Conservation (phyloP, 331 rosid genomes). For the Quercus lobata region DNA sequence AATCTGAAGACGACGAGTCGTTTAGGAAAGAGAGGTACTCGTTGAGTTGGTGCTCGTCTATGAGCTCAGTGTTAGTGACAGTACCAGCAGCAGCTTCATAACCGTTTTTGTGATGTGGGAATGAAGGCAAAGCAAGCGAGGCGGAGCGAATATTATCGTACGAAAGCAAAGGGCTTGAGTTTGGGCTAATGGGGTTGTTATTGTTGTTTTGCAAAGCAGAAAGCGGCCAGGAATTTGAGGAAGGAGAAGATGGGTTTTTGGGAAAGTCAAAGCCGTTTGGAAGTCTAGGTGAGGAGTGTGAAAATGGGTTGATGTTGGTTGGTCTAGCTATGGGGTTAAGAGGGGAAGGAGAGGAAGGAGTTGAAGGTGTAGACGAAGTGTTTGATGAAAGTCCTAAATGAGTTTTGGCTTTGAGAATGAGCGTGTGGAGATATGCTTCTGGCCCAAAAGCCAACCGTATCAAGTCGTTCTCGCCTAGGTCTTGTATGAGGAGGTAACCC, state of each 20-base stretch:
- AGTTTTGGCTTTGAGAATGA: slow-evolving; percentile 35
- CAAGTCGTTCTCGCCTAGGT: slow-evolving; percentile 39
- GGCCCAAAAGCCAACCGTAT: slow-evolving; percentile 41
- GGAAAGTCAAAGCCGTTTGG: slow-evolving; percentile 57
- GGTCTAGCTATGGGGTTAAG: slow-evolving; percentile 72
- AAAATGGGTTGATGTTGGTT: slow-evolving; percentile 46
- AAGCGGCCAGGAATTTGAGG: slow-evolving; percentile 49
- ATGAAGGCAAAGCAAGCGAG: slow-evolving; percentile 29
- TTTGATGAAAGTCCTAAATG: slow-evolving; percentile 40
- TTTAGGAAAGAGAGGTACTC: slow-evolving; percentile 66
- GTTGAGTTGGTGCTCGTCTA: slow-evolving; percentile 66
- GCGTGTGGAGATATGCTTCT: slow-evolving; percentile 33
- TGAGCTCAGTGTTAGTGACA: slow-evolving; percentile 30
- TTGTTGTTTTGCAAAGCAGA: slow-evolving; percentile 52
- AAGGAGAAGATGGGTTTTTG: slow-evolving; percentile 55
- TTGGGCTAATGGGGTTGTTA: slow-evolving; percentile 69
- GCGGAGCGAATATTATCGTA: slow-evolving; percentile 49
- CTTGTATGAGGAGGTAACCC: slow-evolving; percentile 51
- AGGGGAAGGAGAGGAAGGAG: slow-evolving; percentile 52
- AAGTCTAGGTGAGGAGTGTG: slow-evolving; percentile 56
- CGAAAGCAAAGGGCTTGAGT: slow-evolving; percentile 57
- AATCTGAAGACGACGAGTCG: slow-evolving; percentile 49
- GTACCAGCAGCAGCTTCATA: slow-evolving; percentile 18
- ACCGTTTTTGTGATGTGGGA: slow-evolving; percentile 29
- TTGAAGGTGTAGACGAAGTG: slow-evolving; percentile 21